Conservation (phyloP, 495 filamentous ascomycete genomes). For the Tuber brumale region DNA sequence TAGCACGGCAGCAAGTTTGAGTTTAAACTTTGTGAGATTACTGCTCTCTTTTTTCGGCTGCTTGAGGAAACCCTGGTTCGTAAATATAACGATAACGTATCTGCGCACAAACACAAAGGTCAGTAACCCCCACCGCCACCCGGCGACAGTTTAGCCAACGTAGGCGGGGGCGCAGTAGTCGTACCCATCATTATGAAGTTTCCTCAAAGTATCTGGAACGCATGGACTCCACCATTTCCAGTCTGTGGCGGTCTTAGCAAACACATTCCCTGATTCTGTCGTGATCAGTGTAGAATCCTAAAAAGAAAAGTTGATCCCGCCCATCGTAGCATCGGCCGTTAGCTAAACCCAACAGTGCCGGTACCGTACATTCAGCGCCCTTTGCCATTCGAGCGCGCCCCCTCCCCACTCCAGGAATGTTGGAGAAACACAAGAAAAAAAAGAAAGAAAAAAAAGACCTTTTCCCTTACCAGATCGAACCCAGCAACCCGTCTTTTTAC, state of each 20-base stretch:
- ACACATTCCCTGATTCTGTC: conserved; percentile 72
- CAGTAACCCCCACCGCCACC: neutral
- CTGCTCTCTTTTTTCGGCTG: conserved; percentile 54
- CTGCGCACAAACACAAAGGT: conserved; percentile 44
- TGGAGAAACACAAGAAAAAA: neutral
- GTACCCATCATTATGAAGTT: conserved; percentile 66
- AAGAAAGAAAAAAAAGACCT: neutral
- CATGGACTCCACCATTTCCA: conserved; percentile 91
- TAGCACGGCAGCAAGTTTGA: conserved; percentile 64
- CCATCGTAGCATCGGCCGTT: conserved; percentile 7
- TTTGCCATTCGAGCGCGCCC: neutral
- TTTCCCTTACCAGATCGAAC: conserved; percentile 72
- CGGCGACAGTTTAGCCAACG: neutral
- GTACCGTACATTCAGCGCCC: neutral
- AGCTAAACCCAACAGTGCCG: conserved; percentile 7
- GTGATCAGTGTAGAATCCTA: conserved; percentile 84
- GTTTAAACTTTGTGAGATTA: conserved; percentile 69
- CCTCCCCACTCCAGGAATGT: neutral
- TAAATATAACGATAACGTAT: conserved; percentile 71
- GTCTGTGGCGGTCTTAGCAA: conserved; percentile 61
- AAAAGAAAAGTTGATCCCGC: conserved; percentile 7
- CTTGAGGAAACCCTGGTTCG: conserved; percentile 84
- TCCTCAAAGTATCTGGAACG: conserved; percentile 59
- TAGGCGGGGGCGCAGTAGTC: neutral
- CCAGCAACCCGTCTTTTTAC: conserved; percentile 61